These are phyloP conservation scores for Phytophthora sp. DNA, from an alignment of 352 stramenopile genomes.

Conservation along the genomic window DNA sequence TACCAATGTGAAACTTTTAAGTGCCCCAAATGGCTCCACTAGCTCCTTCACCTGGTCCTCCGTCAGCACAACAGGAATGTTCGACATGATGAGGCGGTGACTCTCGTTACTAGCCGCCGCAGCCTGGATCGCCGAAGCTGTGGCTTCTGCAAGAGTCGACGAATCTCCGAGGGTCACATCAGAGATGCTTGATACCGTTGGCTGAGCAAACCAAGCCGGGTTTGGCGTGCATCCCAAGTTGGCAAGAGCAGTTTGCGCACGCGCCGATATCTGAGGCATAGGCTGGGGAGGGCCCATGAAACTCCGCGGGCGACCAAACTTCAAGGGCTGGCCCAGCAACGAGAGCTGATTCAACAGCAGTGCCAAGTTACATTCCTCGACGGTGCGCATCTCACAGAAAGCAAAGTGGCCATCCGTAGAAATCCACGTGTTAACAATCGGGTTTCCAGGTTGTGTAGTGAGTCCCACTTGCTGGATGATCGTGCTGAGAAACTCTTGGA, in stretches of 20 bases:
- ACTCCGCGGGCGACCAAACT: slow-evolving; percentile 85
- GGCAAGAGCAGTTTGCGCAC: slow-evolving; percentile 77
- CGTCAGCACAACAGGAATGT: slow-evolving; percentile 77
- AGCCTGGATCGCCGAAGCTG: slow-evolving; percentile 2
- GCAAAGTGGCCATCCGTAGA: slow-evolving; percentile 88
- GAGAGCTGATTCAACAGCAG: slow-evolving; percentile 84
- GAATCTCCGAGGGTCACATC: slow-evolving; percentile 1
- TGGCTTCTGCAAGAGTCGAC: slow-evolving; percentile 12
- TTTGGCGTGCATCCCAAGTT: slow-evolving; percentile 87
- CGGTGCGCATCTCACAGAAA: slow-evolving; percentile 88
- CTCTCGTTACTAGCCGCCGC: neutral
- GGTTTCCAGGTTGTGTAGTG: slow-evolving; percentile 75
- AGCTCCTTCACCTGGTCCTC: slow-evolving; percentile 87
- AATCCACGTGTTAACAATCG: slow-evolving; percentile 88
- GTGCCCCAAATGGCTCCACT: slow-evolving; percentile 79
- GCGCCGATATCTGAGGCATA: slow-evolving; percentile 66
- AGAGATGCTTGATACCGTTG: slow-evolving; percentile 24
- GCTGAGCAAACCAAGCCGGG: slow-evolving; percentile 73
- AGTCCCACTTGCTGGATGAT: slow-evolving; percentile 90
- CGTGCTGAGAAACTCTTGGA: slow-evolving; percentile 87
- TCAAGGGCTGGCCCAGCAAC: slow-evolving; percentile 80
- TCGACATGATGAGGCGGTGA: slow-evolving; percentile 80
- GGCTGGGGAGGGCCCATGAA: slow-evolving; percentile 86
- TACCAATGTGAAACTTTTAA: slow-evolving; percentile 73
- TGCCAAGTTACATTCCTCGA: slow-evolving; percentile 88